Conservation (phyloP, 805 yeast species). For the Komagataella ulmi region DNA sequence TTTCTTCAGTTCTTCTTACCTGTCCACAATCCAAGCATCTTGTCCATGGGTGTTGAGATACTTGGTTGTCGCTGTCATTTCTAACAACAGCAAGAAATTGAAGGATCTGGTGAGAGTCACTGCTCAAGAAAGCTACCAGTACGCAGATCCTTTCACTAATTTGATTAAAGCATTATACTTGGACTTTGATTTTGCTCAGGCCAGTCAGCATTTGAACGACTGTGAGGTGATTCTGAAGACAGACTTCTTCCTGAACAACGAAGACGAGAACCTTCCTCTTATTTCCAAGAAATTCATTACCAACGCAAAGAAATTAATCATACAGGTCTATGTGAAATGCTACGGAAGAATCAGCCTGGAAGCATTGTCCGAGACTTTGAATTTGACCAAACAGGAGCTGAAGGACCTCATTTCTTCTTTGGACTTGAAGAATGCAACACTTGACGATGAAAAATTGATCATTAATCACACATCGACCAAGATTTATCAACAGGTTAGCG, state of each 20-base stretch:
- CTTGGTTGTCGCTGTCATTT: constrained; percentile 44
- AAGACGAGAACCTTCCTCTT: constrained; percentile 4
- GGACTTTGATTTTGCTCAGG: constrained; percentile 43
- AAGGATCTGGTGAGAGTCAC: constrained; percentile 46
- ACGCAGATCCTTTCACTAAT: constrained; percentile 48
- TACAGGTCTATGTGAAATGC: constrained; percentile 41
- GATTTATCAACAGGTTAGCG: constrained; percentile 56
- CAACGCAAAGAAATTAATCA: constrained; percentile 25
- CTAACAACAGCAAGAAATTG: constrained; percentile 28
- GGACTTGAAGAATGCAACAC: constrained; percentile 31
- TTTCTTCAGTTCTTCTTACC: constrained; percentile 43
- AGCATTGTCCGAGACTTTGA: constrained; percentile 28
- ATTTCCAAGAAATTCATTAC: constrained; percentile 29
- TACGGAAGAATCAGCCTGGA: constrained; percentile 34
- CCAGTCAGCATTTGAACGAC: constrained; percentile 32
- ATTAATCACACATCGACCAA: constrained; percentile 40
- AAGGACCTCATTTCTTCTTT: constrained; percentile 38
- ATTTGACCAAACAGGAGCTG: constrained; percentile 30
- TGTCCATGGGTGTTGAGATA: constrained; percentile 64
- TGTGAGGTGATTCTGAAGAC: constrained; percentile 32
- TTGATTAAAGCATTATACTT: constrained; percentile 41
- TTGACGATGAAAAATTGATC: constrained; percentile 38
- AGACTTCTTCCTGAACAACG: constrained; percentile 41
- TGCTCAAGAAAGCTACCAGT: constrained; percentile 51
- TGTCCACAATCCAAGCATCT: constrained; percentile 56